These are phyloP conservation scores for Chaetoscypha palmicola DNA, from an alignment of 2,329 filamentous ascomycete genomes.

Conservation along the genomic window DNA sequence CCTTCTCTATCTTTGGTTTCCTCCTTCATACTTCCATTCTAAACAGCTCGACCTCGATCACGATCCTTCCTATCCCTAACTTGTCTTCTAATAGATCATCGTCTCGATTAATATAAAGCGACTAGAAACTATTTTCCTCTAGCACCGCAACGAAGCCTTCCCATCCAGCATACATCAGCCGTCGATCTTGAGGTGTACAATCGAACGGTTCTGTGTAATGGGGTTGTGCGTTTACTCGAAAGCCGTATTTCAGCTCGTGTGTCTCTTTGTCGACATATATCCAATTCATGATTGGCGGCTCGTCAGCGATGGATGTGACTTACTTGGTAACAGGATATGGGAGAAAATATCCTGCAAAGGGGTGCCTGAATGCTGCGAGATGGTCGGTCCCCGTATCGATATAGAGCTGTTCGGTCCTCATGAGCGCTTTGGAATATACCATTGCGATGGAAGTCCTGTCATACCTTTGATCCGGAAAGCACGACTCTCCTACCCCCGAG, in stretches of 20 bases:
- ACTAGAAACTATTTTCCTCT: background rate
- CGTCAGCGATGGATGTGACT: background rate
- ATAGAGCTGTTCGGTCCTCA: background rate
- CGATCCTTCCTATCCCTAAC: background rate
- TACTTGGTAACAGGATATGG: background rate
- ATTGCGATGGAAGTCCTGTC: background rate
- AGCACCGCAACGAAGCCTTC: background rate
- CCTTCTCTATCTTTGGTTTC: background rate
- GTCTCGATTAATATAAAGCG: background rate
- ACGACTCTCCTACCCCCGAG: background rate
- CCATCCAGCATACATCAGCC: background rate
- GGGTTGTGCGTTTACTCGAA: background rate
- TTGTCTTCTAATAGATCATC: background rate
- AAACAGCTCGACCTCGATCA: background rate
- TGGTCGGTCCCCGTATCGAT: background rate
- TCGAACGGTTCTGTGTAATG: background rate
- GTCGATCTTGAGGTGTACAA: background rate
- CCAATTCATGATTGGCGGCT: background rate
- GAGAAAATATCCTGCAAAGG: background rate
- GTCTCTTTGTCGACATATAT: background rate
- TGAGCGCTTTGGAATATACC: background rate
- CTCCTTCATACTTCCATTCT: background rate
- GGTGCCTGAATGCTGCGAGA: background rate
- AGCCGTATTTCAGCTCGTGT: background rate
- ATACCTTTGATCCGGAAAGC: background rate